Conservation (phyloP, 2,329 filamentous ascomycete species). For the Aspergillus melleus region DNA sequence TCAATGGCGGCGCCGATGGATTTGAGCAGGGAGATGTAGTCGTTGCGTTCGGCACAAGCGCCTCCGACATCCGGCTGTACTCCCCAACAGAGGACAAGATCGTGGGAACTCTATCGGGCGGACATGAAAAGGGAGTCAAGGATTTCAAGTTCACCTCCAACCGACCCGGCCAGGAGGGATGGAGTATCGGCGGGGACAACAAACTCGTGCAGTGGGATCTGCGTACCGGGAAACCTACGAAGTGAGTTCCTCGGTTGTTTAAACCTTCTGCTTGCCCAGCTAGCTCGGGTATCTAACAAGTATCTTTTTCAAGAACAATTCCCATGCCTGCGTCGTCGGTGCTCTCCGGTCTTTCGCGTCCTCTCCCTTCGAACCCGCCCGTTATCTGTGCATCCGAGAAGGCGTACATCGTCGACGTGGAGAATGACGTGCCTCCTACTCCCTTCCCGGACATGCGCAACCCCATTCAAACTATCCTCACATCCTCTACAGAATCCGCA, state of each 20-base stretch:
- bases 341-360: constrained; percentile 42
- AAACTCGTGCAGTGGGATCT: constrained; percentile 56
- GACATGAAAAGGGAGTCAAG: constrained; percentile 49
- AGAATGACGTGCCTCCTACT: constrained; percentile 39
- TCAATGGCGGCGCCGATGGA: constrained; percentile 38
- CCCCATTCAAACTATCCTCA: constrained; percentile 48
- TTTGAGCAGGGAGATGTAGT: constrained; percentile 44
- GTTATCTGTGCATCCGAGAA: constrained; percentile 54
- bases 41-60: constrained; percentile 51
- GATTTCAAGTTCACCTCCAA: constrained; percentile 53
- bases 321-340: constrained; percentile 42
- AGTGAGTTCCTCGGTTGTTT: constrained; percentile 35
- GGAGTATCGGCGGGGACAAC: constrained; percentile 55
- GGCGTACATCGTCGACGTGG: constrained; percentile 47
- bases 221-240: constrained; percentile 41
- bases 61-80: constrained; percentile 51
- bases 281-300: constrained; percentile 15
- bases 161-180: constrained; percentile 44
- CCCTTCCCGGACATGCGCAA: constrained; percentile 52
- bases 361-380: constrained; percentile 41
- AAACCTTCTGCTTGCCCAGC: constrained; percentile 7
- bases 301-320: constrained; percentile 40
- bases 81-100: constrained; percentile 51
- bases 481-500: constrained; percentile 39
- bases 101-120: constrained; percentile 45